These are phyloP conservation scores for Escallonia rubra DNA, from an alignment of 129 eudicot species.

Conservation along the genomic window DNA sequence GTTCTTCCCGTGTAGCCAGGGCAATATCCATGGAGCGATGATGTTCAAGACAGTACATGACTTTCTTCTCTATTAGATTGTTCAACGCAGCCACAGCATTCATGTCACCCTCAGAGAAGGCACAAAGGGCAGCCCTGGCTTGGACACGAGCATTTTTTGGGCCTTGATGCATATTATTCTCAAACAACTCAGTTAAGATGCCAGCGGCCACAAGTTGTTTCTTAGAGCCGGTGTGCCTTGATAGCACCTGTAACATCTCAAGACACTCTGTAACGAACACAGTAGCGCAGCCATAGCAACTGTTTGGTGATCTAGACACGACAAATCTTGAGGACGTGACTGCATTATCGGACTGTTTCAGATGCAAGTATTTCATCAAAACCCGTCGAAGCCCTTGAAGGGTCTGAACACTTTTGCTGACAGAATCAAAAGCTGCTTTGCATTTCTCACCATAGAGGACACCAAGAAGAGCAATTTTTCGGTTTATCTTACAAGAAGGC, in stretches of 20 bases:
- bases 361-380: constrained; percentile 90
- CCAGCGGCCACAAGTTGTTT: constrained; percentile 89
- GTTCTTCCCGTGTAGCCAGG: constrained; percentile 88
- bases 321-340: constrained; percentile 77
- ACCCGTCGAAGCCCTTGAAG: constrained; percentile 99
- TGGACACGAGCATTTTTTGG: constrained; percentile 94
- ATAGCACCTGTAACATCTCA: constrained; percentile 84
- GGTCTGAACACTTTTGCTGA: constrained; percentile 98
- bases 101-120: constrained; percentile 89
- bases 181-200: constrained; percentile 84
- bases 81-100: constrained; percentile 85
- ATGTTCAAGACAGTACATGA: constrained; percentile 91
- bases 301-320: constrained; percentile 80
- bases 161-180: constrained; percentile 97
- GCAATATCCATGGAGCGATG: constrained; percentile 98
- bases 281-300: constrained; percentile 97
- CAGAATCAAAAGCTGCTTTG: constrained; percentile 99
- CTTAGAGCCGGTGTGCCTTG: constrained; percentile 80
- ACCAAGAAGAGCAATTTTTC: constrained; percentile 96
- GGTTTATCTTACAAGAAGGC: constrained; percentile 95
- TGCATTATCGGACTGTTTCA: constrained; percentile 60
- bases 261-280: constrained; percentile 95
- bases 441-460: constrained; percentile 99
- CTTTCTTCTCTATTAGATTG: constrained; percentile 80
- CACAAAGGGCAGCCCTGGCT: constrained; percentile 93